These are phyloP conservation scores for Papiliotrema nemorosa DNA, from an alignment of 1,284 basidiomycete species.

Conservation along the genomic window DNA sequence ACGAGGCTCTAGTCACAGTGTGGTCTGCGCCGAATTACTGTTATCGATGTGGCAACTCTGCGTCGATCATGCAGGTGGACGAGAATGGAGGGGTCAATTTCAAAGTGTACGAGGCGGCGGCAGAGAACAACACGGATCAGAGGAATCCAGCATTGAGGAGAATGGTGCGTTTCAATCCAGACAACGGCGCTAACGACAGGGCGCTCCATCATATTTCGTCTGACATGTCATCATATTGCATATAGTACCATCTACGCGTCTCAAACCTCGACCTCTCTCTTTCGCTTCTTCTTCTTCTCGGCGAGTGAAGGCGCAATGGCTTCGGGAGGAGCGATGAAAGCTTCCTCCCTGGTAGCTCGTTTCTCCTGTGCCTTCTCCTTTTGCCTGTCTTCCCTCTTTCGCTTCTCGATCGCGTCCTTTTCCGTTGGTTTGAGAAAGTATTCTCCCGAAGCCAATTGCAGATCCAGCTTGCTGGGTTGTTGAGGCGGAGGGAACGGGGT, in stretches of 20 bases:
- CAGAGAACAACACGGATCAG: slow-evolving; percentile 74
- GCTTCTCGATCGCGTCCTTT: slow-evolving; percentile 42
- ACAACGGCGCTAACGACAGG: slow-evolving; percentile 12
- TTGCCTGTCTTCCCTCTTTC: slow-evolving; percentile 59
- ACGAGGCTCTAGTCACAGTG: slow-evolving; percentile 88
- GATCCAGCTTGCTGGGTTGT: slow-evolving; percentile 88
- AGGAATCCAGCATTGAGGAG: slow-evolving; percentile 47
- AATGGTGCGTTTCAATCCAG: slow-evolving; percentile 15
- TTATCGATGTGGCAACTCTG: slow-evolving; percentile 74
- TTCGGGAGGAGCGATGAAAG: slow-evolving; percentile 76
- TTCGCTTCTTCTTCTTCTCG: slow-evolving; percentile 64
- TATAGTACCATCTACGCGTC: neutral
- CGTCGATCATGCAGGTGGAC: slow-evolving; percentile 65
- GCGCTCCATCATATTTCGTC: slow-evolving; percentile 43
- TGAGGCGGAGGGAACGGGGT: slow-evolving; percentile 98
- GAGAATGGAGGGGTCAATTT: slow-evolving; percentile 61
- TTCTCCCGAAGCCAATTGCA: slow-evolving; percentile 93
- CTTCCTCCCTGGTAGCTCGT: slow-evolving; percentile 72
- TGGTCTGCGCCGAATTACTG: slow-evolving; percentile 98
- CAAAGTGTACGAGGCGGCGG: slow-evolving; percentile 75
- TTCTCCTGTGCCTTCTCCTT: slow-evolving; percentile 64
- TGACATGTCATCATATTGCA: neutral
- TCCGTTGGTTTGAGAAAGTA: slow-evolving; percentile 87
- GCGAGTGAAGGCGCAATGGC: slow-evolving; percentile 66
- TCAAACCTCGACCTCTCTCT: slow-evolving; percentile 45